These are phyloP conservation scores for Botrytis medusae DNA, from an alignment of 2,329 filamentous ascomycete species.

Conservation along the genomic window DNA sequence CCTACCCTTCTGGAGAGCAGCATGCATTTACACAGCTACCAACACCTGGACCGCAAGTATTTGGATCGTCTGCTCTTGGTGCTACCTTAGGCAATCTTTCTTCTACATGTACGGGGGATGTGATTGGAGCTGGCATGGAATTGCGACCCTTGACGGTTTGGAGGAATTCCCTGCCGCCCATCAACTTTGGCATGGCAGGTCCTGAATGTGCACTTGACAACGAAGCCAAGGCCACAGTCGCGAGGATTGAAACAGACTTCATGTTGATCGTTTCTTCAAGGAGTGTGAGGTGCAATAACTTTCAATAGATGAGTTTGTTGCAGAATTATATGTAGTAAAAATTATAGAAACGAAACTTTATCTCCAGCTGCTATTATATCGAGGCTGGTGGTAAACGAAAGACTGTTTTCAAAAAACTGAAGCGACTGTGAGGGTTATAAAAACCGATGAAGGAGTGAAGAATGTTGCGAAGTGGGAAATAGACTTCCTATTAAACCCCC, in stretches of 20 bases:
- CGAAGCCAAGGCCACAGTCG: conserved; percentile 26
- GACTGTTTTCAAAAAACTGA: background rate
- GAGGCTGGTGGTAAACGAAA: background rate
- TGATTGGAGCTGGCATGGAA: conserved; percentile 24
- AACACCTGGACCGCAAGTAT: conserved; percentile 34
- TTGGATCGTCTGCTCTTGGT: conserved; percentile 27
- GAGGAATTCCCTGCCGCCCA: conserved; percentile 35
- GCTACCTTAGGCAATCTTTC: conserved; percentile 15
- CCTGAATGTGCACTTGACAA: conserved; percentile 29
- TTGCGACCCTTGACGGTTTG: conserved; percentile 32
- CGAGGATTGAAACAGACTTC: conserved; percentile 27
- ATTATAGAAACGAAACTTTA: background rate
- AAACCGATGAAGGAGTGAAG: background rate
- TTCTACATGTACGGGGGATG: conserved; percentile 20
- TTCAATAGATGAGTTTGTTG: background rate
- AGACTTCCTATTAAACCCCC: conserved; percentile 7
- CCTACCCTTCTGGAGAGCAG: conserved; percentile 36
- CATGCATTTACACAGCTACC: conserved; percentile 34
- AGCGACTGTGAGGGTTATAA: conserved; percentile 17
- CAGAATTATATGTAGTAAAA: background rate
- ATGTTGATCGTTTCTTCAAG: conserved; percentile 21
- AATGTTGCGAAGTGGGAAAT: background rate
- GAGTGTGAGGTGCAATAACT: background rate
- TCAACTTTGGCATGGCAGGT: conserved; percentile 29
- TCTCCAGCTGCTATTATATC: background rate